Base-by-base conservation (phyloP, 2,329 filamentous ascomycete genomes). In the Fusarium concolor region DNA sequence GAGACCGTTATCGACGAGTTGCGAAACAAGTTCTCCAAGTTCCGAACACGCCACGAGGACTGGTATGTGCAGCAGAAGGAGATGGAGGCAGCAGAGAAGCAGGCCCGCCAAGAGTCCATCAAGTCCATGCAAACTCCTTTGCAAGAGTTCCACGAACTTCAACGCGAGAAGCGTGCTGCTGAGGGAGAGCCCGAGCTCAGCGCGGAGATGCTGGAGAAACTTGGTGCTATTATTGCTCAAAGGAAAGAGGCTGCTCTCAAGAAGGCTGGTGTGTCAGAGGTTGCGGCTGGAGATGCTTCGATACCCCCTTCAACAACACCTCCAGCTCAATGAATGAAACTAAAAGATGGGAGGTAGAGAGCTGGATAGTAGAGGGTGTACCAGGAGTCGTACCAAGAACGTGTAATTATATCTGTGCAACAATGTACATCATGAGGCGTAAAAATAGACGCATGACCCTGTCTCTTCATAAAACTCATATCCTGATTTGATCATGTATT, bases 1-100 rank as follows among this genome's bases (percentile, higher is more conserved):
- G 80, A 84, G 29, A 81, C 80, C n/a, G 86, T 97, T 37, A 86
- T 97, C 69, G 90, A 97, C 77, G 95, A 98, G 83, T 84, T 98
- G 76, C 87, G 94, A 76, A 91, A 92, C 83, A 91, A 89, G 77
- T 97, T 90, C 85, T 92, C 90, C 71, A 88, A 86, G 74, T 96
- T 94, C 87, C 86, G 94, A 75, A 93, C 90, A 53, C 85, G 92
- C 46, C 93, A 97, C 81, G 91, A 94, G 67, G 82, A 86, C 44
- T 91, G 90, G 77, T 97, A 91, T 76, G 79, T 94, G 52, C 83
- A 83, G 69, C 81, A 83, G 79, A 90, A 90, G 83, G 83, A 88
- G 77, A 80, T 83, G 61, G 85, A 90, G 76, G 89, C 87, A 42
- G 76, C 74, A 28, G 80, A 77, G 65, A 78, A 79, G 77, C 80